phyloP scores from a whole-genome alignment of 2,329 filamentous ascomycete genomes.

The Aspergillus sp. region DNA sequence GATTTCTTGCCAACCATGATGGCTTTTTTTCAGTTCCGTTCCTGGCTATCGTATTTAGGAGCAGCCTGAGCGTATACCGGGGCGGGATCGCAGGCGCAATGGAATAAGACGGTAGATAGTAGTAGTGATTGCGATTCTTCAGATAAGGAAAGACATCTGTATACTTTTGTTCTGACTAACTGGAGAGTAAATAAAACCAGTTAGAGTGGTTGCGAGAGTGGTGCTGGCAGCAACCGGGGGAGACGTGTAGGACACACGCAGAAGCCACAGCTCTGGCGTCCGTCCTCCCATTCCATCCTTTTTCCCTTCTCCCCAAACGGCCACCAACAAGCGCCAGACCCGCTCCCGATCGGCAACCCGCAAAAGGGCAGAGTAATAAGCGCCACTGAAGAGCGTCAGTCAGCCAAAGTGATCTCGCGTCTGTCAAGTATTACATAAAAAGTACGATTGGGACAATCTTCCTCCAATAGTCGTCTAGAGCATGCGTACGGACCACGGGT shows the following conservation, averaged over 20 bases:
- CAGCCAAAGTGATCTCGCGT: neutral
- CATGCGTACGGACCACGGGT: too few species aligned
- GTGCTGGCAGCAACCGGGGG: neutral
- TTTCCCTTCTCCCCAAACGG: neutral
- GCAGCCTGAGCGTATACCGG: neutral
- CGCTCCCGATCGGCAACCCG: neutral
- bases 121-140: neutral
- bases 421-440: too few species aligned
- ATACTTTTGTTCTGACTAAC: neutral
- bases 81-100: neutral
- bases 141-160: neutral
- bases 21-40: slow-evolving; percentile 3
- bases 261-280: too few species aligned
- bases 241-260: too few species aligned
- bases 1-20: slow-evolving; percentile 61
- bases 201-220: too few species aligned
- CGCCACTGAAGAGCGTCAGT: neutral
- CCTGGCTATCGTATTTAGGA: too few species aligned
- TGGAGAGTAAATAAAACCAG: too few species aligned
- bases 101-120: neutral
- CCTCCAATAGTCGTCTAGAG: too few species aligned
- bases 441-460: too few species aligned
- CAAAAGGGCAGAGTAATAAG: neutral
- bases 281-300: neutral
- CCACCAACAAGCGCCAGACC: neutral